Evolutionary conservation across 2,329 filamentous ascomycete species (phyloP).

Genomic region (Fusarium nematophilum): DNA sequence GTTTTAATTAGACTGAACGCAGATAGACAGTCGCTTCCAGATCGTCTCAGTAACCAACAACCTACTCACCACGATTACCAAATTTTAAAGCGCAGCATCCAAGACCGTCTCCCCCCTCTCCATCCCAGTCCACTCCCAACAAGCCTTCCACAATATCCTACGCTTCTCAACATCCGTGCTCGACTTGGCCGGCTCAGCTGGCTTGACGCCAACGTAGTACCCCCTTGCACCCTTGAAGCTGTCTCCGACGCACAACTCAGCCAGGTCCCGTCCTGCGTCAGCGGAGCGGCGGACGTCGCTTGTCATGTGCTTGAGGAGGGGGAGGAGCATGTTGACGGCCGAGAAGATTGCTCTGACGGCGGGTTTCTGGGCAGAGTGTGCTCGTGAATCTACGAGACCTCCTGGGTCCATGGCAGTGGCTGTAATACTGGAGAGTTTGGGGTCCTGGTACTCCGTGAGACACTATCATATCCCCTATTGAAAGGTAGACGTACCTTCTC

Average conservation of each 20-base stretch:
- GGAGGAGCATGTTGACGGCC: neutral
- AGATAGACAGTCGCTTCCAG: no score
- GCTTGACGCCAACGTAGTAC: conserved; percentile 20
- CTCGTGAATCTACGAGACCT: conserved; percentile 37
- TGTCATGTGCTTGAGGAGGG: conserved; percentile 17
- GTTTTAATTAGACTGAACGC: no score
- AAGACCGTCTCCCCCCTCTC: conserved; percentile 23
- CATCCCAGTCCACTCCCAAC: conserved; percentile 32
- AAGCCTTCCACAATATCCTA: conserved; percentile 24
- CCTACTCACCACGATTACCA: no score
- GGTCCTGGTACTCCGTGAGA: conserved; percentile 22
- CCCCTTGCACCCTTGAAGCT: conserved; percentile 4
- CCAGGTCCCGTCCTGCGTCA: conserved; percentile 29
- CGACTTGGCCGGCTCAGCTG: neutral
- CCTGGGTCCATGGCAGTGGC: conserved; percentile 39
- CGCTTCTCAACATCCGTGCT: conserved; percentile 9
- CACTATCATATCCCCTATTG: no score
- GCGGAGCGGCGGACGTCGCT: conserved; percentile 16
- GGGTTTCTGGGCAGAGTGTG: conserved; percentile 22
- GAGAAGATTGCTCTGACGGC: neutral
- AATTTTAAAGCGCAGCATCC: conserved; percentile 4
- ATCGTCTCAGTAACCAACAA: no score
- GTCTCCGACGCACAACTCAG: conserved; percentile 22
- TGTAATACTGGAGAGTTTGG: conserved; percentile 32
- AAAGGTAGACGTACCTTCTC: conserved; percentile 8